Evolutionary conservation across 2,329 filamentous ascomycete genomes (phyloP), one percentile per base, ranked within the genome.

Genomic region (Neofusicoccum ribis): DNA sequence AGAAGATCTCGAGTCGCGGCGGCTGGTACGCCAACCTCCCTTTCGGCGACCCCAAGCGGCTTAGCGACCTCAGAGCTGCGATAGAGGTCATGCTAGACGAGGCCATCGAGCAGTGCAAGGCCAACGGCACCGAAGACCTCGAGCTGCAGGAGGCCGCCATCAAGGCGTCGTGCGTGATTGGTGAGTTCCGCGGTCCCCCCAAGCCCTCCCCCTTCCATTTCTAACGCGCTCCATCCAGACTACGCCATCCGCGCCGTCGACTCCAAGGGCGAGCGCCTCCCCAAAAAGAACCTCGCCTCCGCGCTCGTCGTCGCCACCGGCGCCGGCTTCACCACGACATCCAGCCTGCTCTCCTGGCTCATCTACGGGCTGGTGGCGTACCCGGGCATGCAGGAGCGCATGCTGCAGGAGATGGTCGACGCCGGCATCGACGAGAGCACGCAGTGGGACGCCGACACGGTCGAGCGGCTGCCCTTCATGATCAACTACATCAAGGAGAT

Each of bases 401-500:
- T 88, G 0, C 76, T 88, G 0, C 86, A 88, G 69, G 86, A 88
- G 67, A 75, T 88, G 9, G 70, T 88, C 37, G 73, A 77, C 67
- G 69, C 76, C 52, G 70, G 74, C 5, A 71, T 78, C 50, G 74
- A 73, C 65, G 70, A 78, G 46, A 67, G 75, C 5, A 74, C 68
- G 0, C 50, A 78, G 15, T 75, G 73, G 66, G 78, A 78, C 2
- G 69, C 73, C 14, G 80, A 78, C 44, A 74, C 73, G 66, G 68
- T 71, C 20, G 74, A 78, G 49, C 20, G 41, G 14, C 79, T 88
- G 5, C 70, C 76, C 1, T 87, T 83, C 73, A 79, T 86, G 8
- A 85, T 87, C 72, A 81, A 82, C 52, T 86, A 83, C 72, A 76
- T 89, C 78, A 88, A 88, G 73, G 86, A 89, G 71, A 86, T 81